Evolutionary conservation across 73 alveolate species (phyloP).

Genomic region (Symbiodinium pilosum): DNA sequence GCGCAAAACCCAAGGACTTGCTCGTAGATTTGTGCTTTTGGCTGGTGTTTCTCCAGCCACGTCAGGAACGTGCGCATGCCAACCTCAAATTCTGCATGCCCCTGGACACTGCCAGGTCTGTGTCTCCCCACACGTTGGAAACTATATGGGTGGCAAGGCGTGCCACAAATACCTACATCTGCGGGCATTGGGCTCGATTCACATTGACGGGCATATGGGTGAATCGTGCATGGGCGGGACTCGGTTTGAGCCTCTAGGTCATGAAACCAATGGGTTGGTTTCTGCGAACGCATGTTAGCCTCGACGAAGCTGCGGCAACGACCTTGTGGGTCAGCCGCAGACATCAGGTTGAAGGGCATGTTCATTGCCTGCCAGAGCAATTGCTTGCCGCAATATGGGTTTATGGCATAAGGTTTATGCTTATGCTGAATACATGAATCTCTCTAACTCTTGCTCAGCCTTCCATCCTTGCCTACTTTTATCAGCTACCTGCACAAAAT

Average conservation of each 20-base stretch:
- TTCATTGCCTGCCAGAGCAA: background rate
- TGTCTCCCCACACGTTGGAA: background rate
- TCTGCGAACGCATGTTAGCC: background rate
- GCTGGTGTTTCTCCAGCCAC: background rate
- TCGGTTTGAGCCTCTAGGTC: background rate
- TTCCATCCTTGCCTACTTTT: no score
- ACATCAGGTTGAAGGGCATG: slow-evolving; percentile 5
- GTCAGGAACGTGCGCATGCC: background rate
- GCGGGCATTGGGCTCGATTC: background rate
- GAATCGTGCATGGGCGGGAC: background rate
- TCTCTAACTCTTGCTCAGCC: no score
- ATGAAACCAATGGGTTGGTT: slow-evolving; percentile 31
- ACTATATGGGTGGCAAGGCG: slow-evolving; percentile 34
- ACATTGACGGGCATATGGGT: background rate
- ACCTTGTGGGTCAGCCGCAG: background rate
- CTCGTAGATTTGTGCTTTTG: background rate
- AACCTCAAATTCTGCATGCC: background rate
- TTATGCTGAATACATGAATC: no score
- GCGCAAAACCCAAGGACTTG: slow-evolving; percentile 29
- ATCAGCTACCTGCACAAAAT: no score
- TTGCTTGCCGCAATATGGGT: background rate
- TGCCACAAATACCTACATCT: background rate
- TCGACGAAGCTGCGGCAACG: background rate
- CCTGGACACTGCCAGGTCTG: background rate
- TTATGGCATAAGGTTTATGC: no score